Evolutionary conservation across 345 rosid species (phyloP).

Genomic region (Eucalyptus sp.): DNA sequence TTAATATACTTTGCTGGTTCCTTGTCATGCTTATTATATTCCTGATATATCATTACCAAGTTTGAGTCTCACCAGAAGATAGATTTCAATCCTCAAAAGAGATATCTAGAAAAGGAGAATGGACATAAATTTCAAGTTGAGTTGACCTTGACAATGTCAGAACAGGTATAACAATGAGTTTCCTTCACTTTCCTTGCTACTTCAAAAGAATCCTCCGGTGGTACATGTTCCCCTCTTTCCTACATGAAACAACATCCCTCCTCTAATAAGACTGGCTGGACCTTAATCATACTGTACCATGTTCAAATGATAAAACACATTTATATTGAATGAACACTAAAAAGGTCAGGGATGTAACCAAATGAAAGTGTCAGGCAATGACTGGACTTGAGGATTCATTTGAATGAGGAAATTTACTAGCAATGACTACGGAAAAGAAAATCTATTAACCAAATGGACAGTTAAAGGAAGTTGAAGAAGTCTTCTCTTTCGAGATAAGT

Average conservation of each 20-base stretch:
- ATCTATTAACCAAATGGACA: not conserved
- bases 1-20: constrained; percentile 84
- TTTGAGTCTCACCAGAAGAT: not conserved
- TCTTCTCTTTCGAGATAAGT: not conserved
- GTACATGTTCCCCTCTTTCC: constrained; percentile 99
- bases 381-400: not conserved
- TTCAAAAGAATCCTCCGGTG: constrained; percentile 92
- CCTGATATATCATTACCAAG: constrained; percentile 32
- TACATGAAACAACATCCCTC: constrained; percentile 8
- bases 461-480: not conserved
- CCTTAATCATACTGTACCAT: not conserved
- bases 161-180: constrained; percentile 78
- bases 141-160: constrained; percentile 91
- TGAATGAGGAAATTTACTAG: not conserved
- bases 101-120: not conserved
- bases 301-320: not conserved
- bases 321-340: not conserved
- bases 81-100: not conserved
- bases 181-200: constrained; percentile 96
- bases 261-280: not conserved
- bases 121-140: not conserved
- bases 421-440: not conserved
- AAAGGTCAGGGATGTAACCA: not conserved
- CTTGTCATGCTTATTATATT: constrained; percentile 93
- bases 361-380: not conserved